Evolutionary conservation across 495 filamentous ascomycete species (phyloP).

Genomic region (Trichoderma gamsii): DNA sequence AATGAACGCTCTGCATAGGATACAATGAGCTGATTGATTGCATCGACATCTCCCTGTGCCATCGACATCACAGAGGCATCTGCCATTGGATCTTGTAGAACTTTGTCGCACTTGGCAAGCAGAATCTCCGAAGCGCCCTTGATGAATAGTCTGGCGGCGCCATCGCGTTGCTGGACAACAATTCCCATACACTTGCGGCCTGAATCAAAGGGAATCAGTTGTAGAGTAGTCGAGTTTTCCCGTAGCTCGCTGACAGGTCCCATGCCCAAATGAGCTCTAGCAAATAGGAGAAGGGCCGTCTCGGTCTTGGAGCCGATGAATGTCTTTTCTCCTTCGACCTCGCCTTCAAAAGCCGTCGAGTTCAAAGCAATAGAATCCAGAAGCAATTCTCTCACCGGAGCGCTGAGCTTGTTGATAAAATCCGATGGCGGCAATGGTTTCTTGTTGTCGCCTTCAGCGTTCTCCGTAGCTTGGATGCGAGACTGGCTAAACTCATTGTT

Average conservation of each 20-base stretch:
- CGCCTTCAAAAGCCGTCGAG: constrained; percentile 84
- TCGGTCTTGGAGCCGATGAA: constrained; percentile 92
- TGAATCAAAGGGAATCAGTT: constrained; percentile 83
- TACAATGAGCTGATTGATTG: constrained; percentile 60
- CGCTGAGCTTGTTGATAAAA: constrained; percentile 53
- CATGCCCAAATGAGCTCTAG: constrained; percentile 71
- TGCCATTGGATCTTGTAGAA: constrained; percentile 64
- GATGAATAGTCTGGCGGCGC: constrained; percentile 59
- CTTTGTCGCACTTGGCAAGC: constrained; percentile 61
- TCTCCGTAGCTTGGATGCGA: constrained; percentile 29
- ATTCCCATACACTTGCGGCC: constrained; percentile 84
- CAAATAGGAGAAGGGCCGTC: constrained; percentile 56
- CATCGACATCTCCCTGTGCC: constrained; percentile 51
- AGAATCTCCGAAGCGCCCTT: constrained; percentile 91
- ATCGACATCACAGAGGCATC: constrained; percentile 50
- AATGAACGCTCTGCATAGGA: constrained; percentile 76
- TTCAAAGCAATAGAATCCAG: constrained; percentile 74
- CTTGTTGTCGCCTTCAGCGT: constrained; percentile 31
- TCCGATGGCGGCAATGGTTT: constrained; percentile 41
- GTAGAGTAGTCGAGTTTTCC: constrained; percentile 60
- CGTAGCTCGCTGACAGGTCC: constrained; percentile 61
- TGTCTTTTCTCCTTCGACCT: constrained; percentile 59
- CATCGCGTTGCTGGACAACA: constrained; percentile 53
- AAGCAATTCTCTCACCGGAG: constrained; percentile 56
- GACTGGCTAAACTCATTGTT: constrained; percentile 55